Conservation (phyloP, 129 eudicot species). For the Chrysanthemum lavandulifolium region DNA sequence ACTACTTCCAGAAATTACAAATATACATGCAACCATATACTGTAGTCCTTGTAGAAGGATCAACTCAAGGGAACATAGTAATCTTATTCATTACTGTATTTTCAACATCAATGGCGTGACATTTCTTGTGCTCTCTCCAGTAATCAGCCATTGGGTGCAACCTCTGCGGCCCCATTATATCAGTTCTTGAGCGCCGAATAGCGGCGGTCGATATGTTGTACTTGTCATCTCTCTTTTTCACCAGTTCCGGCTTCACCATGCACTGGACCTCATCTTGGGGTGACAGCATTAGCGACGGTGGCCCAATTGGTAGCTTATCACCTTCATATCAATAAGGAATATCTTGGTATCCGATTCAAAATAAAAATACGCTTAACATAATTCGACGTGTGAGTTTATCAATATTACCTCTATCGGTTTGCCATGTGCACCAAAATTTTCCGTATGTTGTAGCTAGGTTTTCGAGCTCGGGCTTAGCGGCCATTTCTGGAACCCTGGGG, state of each 20-base stretch:
- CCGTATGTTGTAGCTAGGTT: conserved; percentile 64
- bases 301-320: conserved; percentile 66
- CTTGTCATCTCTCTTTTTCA: conserved; percentile 57
- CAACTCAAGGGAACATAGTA: conserved; percentile 46
- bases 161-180: conserved; percentile 55
- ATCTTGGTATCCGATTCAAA: neutral
- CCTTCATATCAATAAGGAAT: conserved; percentile 31
- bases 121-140: conserved; percentile 68
- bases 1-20: no score
- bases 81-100: conserved; percentile 41
- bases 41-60: neutral
- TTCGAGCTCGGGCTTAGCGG: conserved; percentile 53
- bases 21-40: no score
- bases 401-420: conserved; percentile 57
- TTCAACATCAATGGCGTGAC: conserved; percentile 50
- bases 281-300: conserved; percentile 78
- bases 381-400: no score
- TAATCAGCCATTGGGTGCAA: conserved; percentile 63
- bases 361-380: neutral
- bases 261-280: conserved; percentile 52
- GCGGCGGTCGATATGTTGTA: conserved; percentile 50
- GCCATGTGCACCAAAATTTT: conserved; percentile 92
- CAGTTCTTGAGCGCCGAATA: conserved; percentile 41
- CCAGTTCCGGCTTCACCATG: conserved; percentile 43
- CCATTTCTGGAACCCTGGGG: conserved; percentile 58